These are phyloP conservation scores for Mycena vulgaris DNA, from an alignment of 768 basidiomycete genomes.

Conservation along the genomic window DNA sequence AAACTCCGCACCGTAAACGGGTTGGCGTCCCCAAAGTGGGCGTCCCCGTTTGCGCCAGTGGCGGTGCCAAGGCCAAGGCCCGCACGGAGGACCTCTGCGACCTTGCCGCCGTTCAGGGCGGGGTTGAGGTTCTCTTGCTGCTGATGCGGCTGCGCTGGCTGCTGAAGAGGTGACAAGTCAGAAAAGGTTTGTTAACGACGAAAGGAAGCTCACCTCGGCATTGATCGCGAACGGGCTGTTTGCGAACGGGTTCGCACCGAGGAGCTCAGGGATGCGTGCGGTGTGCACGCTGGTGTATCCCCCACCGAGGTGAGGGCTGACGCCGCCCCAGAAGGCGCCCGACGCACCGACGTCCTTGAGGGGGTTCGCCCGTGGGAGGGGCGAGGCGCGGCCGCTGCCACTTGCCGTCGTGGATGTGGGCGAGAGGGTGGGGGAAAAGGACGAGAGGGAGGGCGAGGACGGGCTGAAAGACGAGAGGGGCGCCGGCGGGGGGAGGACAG, in stretches of 20 bases:
- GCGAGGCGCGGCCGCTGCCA: constrained; percentile 33
- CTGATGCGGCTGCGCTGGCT: too few species aligned
- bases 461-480: constrained; percentile 26
- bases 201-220: constrained; percentile 21
- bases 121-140: constrained; percentile 87
- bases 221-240: constrained; percentile 29
- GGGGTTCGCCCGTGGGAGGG: constrained; percentile 74
- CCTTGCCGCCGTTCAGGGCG: constrained; percentile 60
- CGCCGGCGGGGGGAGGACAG: constrained; percentile 35
- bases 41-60: constrained; percentile 14
- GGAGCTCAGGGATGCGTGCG: constrained; percentile 82
- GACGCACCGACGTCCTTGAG: constrained; percentile 77
- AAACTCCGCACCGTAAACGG: constrained; percentile 91
- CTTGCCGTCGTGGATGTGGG: background rate
- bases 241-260: constrained; percentile 43
- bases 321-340: constrained; percentile 87
- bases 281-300: constrained; percentile 90
- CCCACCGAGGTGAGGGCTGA: constrained; percentile 57
- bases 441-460: constrained; percentile 13
- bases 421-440: constrained; percentile 39
- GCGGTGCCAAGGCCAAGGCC: constrained; percentile 30
- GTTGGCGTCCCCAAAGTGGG: constrained; percentile 81
- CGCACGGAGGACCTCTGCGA: constrained; percentile 34
- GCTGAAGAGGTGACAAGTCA: too few species aligned
- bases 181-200: too few species aligned